A percentile compares a stretch with the other conserved stretches of the same genome.
Conservation (phyloP, 805 yeast species). For the Alloascoidea hylecoeti region DNA sequence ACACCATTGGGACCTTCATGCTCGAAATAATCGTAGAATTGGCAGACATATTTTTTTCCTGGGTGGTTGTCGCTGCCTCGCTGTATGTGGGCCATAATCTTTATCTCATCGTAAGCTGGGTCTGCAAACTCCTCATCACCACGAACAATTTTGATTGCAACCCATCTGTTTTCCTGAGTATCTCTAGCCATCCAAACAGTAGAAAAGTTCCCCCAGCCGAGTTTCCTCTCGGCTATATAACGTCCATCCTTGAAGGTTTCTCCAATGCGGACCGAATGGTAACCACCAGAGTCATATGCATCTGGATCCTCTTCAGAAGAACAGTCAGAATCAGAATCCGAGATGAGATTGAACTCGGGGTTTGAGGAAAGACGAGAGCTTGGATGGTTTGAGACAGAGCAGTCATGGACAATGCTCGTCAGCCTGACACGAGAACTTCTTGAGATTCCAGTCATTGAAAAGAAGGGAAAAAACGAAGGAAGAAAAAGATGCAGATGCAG, state of each 20-base stretch:
- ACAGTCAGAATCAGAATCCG: slow-evolving; percentile 1
- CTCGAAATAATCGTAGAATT: slow-evolving; percentile 38
- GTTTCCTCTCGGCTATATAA: slow-evolving; percentile 35
- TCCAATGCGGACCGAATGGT: slow-evolving; percentile 46
- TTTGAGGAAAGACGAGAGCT: neutral
- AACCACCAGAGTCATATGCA: slow-evolving; percentile 49
- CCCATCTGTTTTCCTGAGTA: slow-evolving; percentile 24
- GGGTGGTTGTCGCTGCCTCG: slow-evolving; percentile 21
- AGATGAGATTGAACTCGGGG: neutral
- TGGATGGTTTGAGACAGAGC: neutral
- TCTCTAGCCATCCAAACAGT: slow-evolving; percentile 56
- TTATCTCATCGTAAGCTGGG: slow-evolving; percentile 54
- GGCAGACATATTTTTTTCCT: slow-evolving; percentile 38
- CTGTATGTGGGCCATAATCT: slow-evolving; percentile 19
- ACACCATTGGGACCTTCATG: slow-evolving; percentile 49
- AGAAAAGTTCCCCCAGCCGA: slow-evolving; percentile 64
- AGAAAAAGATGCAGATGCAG: neutral
- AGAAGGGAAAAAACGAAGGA: neutral
- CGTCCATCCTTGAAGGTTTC: slow-evolving; percentile 30
- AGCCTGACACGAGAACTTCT: neutral
- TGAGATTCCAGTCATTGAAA: neutral
- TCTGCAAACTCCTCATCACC: slow-evolving; percentile 37
- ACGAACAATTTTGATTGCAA: slow-evolving; percentile 49
- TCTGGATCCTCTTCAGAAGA: slow-evolving; percentile 30
- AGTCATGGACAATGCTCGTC: neutral